Conservation (phyloP, 768 basidiomycete species). For the Tricholoma saponaceum region DNA sequence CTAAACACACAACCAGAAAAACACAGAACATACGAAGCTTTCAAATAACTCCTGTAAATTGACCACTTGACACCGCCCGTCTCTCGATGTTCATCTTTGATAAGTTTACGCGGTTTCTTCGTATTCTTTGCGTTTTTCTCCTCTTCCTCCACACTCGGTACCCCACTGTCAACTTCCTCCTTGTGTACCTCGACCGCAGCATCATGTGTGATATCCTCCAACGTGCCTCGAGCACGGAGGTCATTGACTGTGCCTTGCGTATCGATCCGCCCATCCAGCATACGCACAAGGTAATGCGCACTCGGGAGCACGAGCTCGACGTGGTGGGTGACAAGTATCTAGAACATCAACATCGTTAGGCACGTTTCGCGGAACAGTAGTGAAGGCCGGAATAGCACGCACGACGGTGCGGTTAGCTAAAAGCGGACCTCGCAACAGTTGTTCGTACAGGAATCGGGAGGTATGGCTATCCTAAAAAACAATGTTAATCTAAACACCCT, state of each 20-base stretch:
- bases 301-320: conserved; percentile 77
- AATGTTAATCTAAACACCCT: not conserved
- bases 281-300: conserved; percentile 64
- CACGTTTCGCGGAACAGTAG: not conserved
- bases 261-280: conserved; percentile 79
- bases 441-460: conserved; percentile 56
- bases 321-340: conserved; percentile 77
- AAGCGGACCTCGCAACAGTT: conserved; percentile 63
- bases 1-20: no score
- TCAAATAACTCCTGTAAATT: conserved; percentile 63
- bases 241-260: conserved; percentile 63
- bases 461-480: conserved; percentile 60
- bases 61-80: conserved; percentile 80
- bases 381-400: conserved; percentile 11
- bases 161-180: conserved; percentile 38
- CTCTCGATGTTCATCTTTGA: conserved; percentile 81
- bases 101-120: conserved; percentile 68
- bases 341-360: not conserved
- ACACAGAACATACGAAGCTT: conserved; percentile 53
- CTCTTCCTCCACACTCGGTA: conserved; percentile 17
- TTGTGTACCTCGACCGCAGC: conserved; percentile 45
- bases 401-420: conserved; percentile 65
- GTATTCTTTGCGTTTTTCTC: conserved; percentile 15
- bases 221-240: conserved; percentile 52
- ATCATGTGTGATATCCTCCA: conserved; percentile 55